phyloP scores from a whole-genome alignment of 768 basidiomycete species.

The Boletus sensibilis region DNA sequence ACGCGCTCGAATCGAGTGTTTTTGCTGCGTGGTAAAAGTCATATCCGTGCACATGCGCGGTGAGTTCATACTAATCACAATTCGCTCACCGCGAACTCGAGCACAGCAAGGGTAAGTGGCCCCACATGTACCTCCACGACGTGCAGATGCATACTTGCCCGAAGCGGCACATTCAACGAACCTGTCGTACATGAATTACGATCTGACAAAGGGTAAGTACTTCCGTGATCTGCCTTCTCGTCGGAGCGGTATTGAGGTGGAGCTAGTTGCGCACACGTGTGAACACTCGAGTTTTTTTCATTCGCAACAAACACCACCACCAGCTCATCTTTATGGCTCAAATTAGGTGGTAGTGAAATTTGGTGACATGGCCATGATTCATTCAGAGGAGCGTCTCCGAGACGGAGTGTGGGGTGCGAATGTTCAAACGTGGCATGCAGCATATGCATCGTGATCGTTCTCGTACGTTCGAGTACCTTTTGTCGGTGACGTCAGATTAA shows the following conservation, averaged over 20 bases:
- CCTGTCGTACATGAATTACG: neutral
- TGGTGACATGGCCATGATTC: neutral
- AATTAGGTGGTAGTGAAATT: neutral
- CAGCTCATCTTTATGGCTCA: neutral
- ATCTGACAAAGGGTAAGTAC: neutral
- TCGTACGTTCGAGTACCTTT: no score
- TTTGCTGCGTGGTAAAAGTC: neutral
- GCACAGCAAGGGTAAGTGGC: neutral
- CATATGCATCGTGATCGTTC: no score
- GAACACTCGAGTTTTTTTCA: neutral
- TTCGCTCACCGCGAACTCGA: neutral
- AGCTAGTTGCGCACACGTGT: neutral
- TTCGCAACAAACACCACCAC: neutral
- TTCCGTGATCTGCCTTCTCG: neutral
- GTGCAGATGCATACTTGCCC: neutral
- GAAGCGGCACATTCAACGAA: neutral
- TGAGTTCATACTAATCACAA: neutral
- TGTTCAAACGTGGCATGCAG: no score
- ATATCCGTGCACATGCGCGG: neutral
- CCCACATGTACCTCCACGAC: neutral
- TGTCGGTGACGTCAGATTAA: no score
- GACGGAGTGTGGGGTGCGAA: no score
- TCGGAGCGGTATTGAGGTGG: neutral
- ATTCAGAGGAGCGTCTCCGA: no score
- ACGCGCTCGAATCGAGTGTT: neutral